Conservation (phyloP, 2,329 filamentous ascomycete species). For the Ascochyta koolunga region DNA sequence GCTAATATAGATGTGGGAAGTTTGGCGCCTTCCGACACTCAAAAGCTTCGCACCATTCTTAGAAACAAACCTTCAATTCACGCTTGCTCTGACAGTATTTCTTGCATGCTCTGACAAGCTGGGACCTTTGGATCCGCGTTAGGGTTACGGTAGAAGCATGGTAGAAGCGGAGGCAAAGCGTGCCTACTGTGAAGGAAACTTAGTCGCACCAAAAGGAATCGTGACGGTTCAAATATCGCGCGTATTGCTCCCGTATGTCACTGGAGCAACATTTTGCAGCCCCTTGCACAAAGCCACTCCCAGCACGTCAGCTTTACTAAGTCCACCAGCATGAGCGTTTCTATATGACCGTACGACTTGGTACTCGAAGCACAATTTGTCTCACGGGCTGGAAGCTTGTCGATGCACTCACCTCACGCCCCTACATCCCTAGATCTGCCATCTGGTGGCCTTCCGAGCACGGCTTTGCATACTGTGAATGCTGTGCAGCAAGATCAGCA, state of each 20-base stretch:
- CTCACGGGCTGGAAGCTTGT: neutral
- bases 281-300: neutral
- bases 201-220: neutral
- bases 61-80: slow-evolving; percentile 6
- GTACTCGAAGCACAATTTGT: neutral
- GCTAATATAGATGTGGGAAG: slow-evolving; percentile 8
- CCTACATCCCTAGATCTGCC: neutral
- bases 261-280: neutral
- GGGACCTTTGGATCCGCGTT: neutral
- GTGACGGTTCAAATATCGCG: neutral
- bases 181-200: neutral
- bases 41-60: slow-evolving; percentile 3
- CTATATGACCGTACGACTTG: neutral
- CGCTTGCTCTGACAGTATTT: slow-evolving; percentile 6
- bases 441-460: neutral
- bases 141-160: neutral
- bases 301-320: neutral
- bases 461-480: neutral
- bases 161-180: neutral
- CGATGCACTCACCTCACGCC: neutral
- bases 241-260: neutral
- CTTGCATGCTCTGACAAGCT: slow-evolving; percentile 5
- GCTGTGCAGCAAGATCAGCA: neutral
- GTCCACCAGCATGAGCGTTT: neutral
- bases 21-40: neutral